Base-by-base conservation (phyloP, 768 basidiomycete genomes). In the Sporobolomyces phaffii region DNA sequence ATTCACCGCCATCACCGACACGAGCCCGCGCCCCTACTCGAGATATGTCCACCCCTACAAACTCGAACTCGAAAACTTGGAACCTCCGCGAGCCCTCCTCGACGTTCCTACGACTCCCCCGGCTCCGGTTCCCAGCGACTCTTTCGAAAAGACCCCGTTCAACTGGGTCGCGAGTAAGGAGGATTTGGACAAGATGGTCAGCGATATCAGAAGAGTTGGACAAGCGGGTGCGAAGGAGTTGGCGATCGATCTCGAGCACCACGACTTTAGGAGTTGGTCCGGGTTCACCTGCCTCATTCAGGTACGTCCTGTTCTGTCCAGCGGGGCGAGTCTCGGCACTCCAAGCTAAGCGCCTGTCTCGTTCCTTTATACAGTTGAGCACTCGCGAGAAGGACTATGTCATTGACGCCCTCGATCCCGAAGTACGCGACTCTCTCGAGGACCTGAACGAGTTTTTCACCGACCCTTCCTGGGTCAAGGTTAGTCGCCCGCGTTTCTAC, bases 221-320 rank as follows among this genome's bases (percentile, higher is more conserved):
- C n/a, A 40, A 3, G 58, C 54, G 2, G 48, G 58, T 5, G n/a
- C 29, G 18, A 73, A 72, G 57, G 92, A 94, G 77, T 85, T 98
- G 59, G 94, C 96, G 0, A 82, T 99, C 29, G 96, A 99, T 78
- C 80, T 99, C 33, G 94, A 99, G 78, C 89, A 97, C 75, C 92
- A 98, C 80, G 87, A 84, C 68, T 89, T 88, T 73, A 83, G 92
- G 41, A 85, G 87, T 6, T 97, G 88, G 76, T 77, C 78, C 15
- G 94, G 96, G 3, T 91, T 97, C 73, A 82, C 96, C 29, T 96
- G 92, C 75, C 79, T 99, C 61, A 94, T 97, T 86, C 91, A 94
- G 77, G 83, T 93, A 65, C 89, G 88, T 44, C 7, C 11, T 8
- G 0, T 17, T 36, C 14, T 13, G n/a, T n/a, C n/a, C n/a, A n/a